Percentiles rank a stretch among this genome's conserved stretches.
These are phyloP conservation scores for Fusarium subtropicale DNA, from an alignment of 2,329 filamentous ascomycete genomes.

Conservation along the genomic window DNA sequence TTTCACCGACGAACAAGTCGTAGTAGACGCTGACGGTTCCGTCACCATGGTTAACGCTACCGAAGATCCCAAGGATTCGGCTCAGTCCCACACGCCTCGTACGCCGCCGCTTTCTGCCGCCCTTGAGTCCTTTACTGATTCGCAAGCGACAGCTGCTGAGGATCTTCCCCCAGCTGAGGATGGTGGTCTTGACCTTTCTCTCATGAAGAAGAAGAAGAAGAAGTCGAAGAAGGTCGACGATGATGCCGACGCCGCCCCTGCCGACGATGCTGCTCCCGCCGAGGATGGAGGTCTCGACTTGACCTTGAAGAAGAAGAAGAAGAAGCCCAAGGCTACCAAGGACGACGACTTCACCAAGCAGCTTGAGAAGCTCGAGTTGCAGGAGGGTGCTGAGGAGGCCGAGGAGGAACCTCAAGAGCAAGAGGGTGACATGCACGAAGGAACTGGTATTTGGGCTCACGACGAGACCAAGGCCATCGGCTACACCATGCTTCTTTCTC, in stretches of 20 bases:
- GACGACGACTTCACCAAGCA: slow-evolving; percentile 73
- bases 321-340: slow-evolving; percentile 61
- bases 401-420: slow-evolving; percentile 63
- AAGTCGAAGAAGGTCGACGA: slow-evolving; percentile 56
- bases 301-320: slow-evolving; percentile 86
- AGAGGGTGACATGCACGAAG: slow-evolving; percentile 83
- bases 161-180: slow-evolving; percentile 63
- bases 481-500: slow-evolving; percentile 86
- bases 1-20: slow-evolving; percentile 87
- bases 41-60: slow-evolving; percentile 80
- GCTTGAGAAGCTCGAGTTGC: slow-evolving; percentile 71
- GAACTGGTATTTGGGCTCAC: slow-evolving; percentile 92
- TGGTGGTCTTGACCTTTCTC: slow-evolving; percentile 66
- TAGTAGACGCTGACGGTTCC: slow-evolving; percentile 90
- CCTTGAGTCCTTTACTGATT: slow-evolving; percentile 66
- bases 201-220: slow-evolving; percentile 87
- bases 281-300: slow-evolving; percentile 65
- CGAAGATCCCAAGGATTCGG: slow-evolving; percentile 82
- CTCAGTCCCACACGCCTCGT: slow-evolving; percentile 81
- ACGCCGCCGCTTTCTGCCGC: slow-evolving; percentile 69
- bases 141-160: slow-evolving; percentile 57
- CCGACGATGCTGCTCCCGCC: slow-evolving; percentile 51
- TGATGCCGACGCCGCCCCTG: slow-evolving; percentile 58
- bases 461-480: slow-evolving; percentile 80
- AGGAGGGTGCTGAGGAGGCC: slow-evolving; percentile 70